phyloP scores from a whole-genome alignment of 2,329 filamentous ascomycete species.

The Alternaria incomplexa region DNA sequence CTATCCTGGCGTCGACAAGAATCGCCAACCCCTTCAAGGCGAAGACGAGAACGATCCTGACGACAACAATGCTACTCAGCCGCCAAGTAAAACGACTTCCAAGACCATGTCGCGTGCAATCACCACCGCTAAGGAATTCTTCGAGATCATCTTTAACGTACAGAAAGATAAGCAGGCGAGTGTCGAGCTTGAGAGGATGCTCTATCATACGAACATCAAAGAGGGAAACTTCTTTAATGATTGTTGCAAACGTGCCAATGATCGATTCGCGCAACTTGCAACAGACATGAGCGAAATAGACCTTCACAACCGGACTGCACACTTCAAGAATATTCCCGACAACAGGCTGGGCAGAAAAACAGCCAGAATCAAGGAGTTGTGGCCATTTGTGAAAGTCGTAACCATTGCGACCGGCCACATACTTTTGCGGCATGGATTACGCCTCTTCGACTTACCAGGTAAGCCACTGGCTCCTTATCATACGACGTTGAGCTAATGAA shows the following conservation, averaged over 20 bases:
- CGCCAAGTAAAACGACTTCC: not conserved
- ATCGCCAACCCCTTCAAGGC: not conserved
- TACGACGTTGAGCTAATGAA: not conserved
- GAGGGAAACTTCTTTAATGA: not conserved
- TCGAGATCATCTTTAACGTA: conserved; percentile 16
- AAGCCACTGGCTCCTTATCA: not conserved
- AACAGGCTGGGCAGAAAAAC: not conserved
- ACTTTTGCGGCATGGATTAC: conserved; percentile 8
- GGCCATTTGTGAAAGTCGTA: conserved; percentile 15
- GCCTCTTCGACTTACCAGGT: conserved; percentile 22
- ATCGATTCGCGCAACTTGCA: not conserved
- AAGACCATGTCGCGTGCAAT: not conserved
- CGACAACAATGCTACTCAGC: not conserved
- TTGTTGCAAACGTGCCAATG: not conserved
- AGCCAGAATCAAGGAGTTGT: not conserved
- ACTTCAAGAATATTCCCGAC: conserved; percentile 3
- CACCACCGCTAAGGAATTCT: conserved; percentile 13
- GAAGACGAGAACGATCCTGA: not conserved
- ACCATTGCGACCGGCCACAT: conserved; percentile 15
- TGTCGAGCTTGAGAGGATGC: not conserved
- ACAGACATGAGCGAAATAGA: not conserved
- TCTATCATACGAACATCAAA: conserved; percentile 2
- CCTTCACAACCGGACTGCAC: not conserved
- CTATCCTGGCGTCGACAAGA: not conserved
- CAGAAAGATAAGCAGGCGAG: not conserved